A percentile compares a stretch with the other conserved stretches of the same genome.
These are phyloP conservation scores for Piromyces finnis DNA, from an alignment of 192 early-diverging fungal genomes.

Conservation along the genomic window DNA sequence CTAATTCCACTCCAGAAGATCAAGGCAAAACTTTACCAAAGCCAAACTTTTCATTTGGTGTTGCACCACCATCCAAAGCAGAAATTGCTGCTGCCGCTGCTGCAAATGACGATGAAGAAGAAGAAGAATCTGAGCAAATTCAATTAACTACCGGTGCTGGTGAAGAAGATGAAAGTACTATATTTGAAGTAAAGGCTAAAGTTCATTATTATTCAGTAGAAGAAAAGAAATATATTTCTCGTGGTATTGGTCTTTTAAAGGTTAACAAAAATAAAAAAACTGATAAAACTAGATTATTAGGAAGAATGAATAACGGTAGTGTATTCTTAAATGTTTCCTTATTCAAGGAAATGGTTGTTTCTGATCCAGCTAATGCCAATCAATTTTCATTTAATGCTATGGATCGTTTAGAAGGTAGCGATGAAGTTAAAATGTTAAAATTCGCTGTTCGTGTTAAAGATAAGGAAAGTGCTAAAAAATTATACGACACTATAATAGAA, in stretches of 20 bases:
- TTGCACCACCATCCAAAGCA: not conserved
- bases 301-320: conserved; percentile 18
- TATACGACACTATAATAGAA: not conserved
- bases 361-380: not conserved
- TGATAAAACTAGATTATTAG: conserved; percentile 12
- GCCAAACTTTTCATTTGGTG: not conserved
- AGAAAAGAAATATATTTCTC: conserved; percentile 6
- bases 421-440: not conserved
- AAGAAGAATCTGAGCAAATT: conserved; percentile 5
- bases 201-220: not conserved
- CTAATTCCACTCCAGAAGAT: not conserved
- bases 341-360: conserved; percentile 9
- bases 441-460: not conserved
- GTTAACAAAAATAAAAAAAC: conserved; percentile 12
- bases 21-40: not conserved
- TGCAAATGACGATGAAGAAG: conserved; percentile 9
- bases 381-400: not conserved
- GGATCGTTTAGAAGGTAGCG: not conserved
- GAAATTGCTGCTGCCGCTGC: not conserved
- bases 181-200: conserved; percentile 7
- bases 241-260: conserved; percentile 15
- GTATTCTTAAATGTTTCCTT: conserved; percentile 16
- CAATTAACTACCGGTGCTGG: conserved; percentile 17
- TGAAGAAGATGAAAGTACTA: conserved; percentile 15
- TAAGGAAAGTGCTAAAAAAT: not conserved